Base-by-base conservation (phyloP, 257 asterid species). In the Lavandula angustifolia region DNA sequence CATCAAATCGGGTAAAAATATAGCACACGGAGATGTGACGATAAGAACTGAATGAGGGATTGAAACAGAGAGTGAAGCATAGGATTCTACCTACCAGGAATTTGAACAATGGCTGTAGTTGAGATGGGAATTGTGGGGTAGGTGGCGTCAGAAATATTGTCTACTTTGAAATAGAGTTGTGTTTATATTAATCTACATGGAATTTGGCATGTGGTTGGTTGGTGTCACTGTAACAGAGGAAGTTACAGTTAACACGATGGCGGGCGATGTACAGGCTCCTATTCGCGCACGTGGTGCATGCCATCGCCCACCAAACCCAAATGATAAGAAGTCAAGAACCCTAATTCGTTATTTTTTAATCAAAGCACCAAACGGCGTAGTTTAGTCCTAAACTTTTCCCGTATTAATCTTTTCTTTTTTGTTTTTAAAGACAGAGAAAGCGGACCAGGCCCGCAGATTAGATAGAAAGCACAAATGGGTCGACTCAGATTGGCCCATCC, bases 61-160 rank as follows among this genome's bases (percentile, higher is more conserved):
- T 40, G 3, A 4, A 56, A 29, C 4, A 10, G 59, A 31, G 63
- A 32, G 64, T 43, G 49, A 49, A 18, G 17, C 10, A 47, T 17
- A 47, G 37, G 13, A 2, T 47, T 9, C 4, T 3, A 67, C 76
- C 60, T 29, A 71, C 76, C 71, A 47, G 70, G 44, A 43, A 53
- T 13, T 50, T 34, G 18, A 9, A 48, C 29, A 5, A 35, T 11
- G 55, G 71, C 64, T n/a, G 70, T 33, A 54, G 75, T 54, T 46
- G 65, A 44, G 35, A 29, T 27, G 52, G 41, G 51, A 44, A 33
- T 18, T 38, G 46, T 22, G 60, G 32, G 67, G 66, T 64, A 56
- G 71, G 76, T 71, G 67, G 56, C 29, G 17, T 9, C 38, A 6
- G 22, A 55, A 10, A 42, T 5, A 7, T 3, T 37, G 9, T 17